phyloP scores from a whole-genome alignment of 768 basidiomycete genomes.

The Phylloporus arenicola region DNA sequence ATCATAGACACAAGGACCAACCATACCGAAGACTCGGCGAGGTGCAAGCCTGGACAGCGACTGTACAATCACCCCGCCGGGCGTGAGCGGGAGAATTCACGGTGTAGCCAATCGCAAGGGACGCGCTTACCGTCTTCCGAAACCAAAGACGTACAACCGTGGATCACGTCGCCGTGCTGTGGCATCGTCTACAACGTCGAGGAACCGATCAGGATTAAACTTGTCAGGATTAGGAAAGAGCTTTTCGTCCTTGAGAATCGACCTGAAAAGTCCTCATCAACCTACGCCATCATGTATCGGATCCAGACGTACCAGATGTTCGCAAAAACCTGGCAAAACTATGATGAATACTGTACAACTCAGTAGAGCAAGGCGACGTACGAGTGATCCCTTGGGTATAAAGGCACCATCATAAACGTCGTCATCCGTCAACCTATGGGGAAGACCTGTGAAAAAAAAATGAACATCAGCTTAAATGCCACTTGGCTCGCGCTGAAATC shows the following conservation, averaged over 20 bases:
- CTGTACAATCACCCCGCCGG: constrained; percentile 24
- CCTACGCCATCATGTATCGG: neutral
- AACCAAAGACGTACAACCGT: constrained; percentile 43
- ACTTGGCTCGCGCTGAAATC: constrained; percentile 8
- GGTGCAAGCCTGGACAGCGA: constrained; percentile 57
- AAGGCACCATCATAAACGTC: constrained; percentile 55
- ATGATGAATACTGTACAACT: constrained; percentile 1
- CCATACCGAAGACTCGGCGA: constrained; percentile 63
- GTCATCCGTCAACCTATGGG: constrained; percentile 61
- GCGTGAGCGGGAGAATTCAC: neutral
- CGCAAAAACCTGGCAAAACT: constrained; percentile 39
- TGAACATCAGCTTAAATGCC: neutral
- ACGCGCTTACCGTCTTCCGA: constrained; percentile 36
- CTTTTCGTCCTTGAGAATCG: constrained; percentile 43
- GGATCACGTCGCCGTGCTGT: constrained; percentile 37
- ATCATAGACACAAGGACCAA: constrained; percentile 50
- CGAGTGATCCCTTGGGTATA: constrained; percentile 60
- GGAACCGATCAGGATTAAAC: constrained; percentile 53
- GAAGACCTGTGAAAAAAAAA: constrained; percentile 40
- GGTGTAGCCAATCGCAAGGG: neutral
- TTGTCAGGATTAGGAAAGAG: constrained; percentile 45
- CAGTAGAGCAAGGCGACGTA: constrained; percentile 18
- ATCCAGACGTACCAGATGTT: constrained; percentile 49
- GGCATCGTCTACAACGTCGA: constrained; percentile 21
- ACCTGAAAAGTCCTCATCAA: constrained; percentile 26